A percentile compares a stretch with the other conserved stretches of the same genome.
These are phyloP conservation scores for Leccinum rimulosum DNA, from an alignment of 768 basidiomycete genomes.

Conservation along the genomic window DNA sequence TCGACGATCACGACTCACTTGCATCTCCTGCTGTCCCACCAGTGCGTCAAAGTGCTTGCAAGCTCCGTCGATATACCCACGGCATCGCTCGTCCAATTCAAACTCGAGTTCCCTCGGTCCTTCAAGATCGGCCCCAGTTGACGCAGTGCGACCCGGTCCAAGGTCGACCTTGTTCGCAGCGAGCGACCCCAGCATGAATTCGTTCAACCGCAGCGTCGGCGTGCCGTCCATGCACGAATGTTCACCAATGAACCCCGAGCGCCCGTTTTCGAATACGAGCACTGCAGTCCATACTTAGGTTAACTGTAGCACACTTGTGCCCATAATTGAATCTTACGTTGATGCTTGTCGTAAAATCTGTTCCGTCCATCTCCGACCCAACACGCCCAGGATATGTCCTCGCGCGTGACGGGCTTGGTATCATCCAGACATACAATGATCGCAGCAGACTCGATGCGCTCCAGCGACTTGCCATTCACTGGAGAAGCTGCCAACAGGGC, in stretches of 20 bases:
- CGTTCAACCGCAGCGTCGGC: constrained; percentile 92
- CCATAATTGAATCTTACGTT: constrained; percentile 48
- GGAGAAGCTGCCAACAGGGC: constrained; percentile 64
- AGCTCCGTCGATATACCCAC: constrained; percentile 53
- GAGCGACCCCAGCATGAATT: constrained; percentile 81
- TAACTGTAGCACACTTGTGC: constrained; percentile 1
- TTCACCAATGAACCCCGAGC: constrained; percentile 89
- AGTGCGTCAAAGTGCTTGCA: constrained; percentile 71
- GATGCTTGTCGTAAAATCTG: constrained; percentile 96
- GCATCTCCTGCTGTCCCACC: constrained; percentile 75
- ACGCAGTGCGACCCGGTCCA: constrained; percentile 45
- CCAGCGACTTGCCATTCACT: constrained; percentile 62
- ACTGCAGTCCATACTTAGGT: constrained; percentile 43
- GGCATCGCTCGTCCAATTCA: constrained; percentile 54
- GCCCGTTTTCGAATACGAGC: constrained; percentile 92
- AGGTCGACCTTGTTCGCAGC: constrained; percentile 74
- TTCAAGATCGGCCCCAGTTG: constrained; percentile 43
- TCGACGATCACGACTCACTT: constrained; percentile 30
- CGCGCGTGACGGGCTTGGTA: constrained; percentile 72
- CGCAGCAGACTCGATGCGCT: constrained; percentile 87
- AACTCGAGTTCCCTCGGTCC: constrained; percentile 70
- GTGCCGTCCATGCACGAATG: constrained; percentile 94
- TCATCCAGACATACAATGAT: constrained; percentile 87
- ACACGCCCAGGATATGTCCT: constrained; percentile 74
- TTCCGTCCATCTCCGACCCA: constrained; percentile 93